phyloP scores from a whole-genome alignment of 345 rosid genomes.

The Gynandropsis gynandra region DNA sequence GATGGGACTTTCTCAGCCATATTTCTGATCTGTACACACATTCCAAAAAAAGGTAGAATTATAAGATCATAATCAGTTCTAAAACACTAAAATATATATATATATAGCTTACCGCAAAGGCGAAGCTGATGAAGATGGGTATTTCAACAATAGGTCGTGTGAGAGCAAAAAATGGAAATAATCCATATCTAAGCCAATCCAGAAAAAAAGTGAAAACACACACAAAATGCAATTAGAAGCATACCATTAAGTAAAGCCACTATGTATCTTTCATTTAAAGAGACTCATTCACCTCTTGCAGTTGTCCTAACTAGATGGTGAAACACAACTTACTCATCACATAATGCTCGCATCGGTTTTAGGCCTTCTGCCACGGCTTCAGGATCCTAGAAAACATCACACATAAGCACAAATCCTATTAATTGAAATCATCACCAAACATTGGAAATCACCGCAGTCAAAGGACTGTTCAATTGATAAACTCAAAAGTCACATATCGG shows the following conservation, averaged over 20 bases:
- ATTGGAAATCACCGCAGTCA: constrained; percentile 7
- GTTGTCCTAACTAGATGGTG: not conserved
- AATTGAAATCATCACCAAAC: constrained; percentile 8
- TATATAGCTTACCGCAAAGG: constrained; percentile 46
- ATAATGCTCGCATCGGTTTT: constrained; percentile 32
- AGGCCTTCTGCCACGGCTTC: constrained; percentile 36
- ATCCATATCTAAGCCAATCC: constrained; percentile 43
- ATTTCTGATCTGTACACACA: constrained; percentile 35
- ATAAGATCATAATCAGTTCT: constrained; percentile 6
- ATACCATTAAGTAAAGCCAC: constrained; percentile 10
- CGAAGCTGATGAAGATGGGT: constrained; percentile 61
- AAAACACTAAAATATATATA: constrained; percentile 4
- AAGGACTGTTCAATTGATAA: not conserved
- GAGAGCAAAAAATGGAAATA: constrained; percentile 49
- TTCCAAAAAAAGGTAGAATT: not conserved
- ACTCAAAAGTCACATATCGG: constrained; percentile 1
- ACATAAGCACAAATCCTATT: constrained; percentile 3
- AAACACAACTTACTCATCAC: constrained; percentile 30
- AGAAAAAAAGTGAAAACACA: constrained; percentile 3
- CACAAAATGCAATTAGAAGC: not conserved
- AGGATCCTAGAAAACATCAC: constrained; percentile 30
- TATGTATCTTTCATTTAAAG: not conserved
- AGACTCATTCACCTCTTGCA: not conserved
- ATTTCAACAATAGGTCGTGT: constrained; percentile 59
- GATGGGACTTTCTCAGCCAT: no score